These are phyloP conservation scores for Penicillium hordei DNA, from an alignment of 2,329 filamentous ascomycete genomes.

Conservation along the genomic window DNA sequence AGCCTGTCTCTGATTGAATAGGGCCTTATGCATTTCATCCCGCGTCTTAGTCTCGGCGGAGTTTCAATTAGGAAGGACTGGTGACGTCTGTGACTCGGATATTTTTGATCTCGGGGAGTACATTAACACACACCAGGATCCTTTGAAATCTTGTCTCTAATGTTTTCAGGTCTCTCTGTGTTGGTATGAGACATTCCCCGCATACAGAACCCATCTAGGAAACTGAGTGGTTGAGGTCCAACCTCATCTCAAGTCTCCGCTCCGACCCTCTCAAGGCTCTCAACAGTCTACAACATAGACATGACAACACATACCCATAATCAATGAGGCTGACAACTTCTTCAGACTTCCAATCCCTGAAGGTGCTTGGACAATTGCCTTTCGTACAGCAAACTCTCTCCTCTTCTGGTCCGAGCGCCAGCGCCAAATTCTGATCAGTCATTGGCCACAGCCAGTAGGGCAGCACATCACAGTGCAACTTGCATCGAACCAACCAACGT, in stretches of 20 bases:
- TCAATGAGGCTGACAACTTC: constrained; percentile 2
- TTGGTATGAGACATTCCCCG: neutral
- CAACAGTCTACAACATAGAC: neutral
- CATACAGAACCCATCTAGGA: neutral
- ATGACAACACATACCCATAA: neutral
- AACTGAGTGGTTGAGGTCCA: too few relatives aligned
- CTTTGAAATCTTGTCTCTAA: neutral
- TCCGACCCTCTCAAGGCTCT: neutral
- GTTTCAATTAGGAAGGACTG: neutral
- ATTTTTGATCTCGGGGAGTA: neutral
- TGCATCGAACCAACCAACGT: constrained; percentile 11
- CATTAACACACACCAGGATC: neutral
- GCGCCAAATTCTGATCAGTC: neutral
- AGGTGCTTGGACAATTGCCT: neutral
- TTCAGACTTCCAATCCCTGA: neutral
- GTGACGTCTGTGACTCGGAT: neutral
- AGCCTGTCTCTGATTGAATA: neutral
- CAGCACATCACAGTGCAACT: constrained; percentile 8
- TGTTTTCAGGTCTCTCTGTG: neutral
- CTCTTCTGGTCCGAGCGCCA: constrained; percentile 3
- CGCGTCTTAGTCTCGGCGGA: neutral
- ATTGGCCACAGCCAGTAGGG: constrained; percentile 2
- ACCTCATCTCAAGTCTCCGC: neutral
- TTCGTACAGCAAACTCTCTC: constrained; percentile 1
- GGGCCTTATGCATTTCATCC: constrained; percentile 1